A percentile compares a stretch with the other conserved stretches of the same genome.
Conservation (phyloP, 2,329 filamentous ascomycete genomes). For the Penicillium hordei region DNA sequence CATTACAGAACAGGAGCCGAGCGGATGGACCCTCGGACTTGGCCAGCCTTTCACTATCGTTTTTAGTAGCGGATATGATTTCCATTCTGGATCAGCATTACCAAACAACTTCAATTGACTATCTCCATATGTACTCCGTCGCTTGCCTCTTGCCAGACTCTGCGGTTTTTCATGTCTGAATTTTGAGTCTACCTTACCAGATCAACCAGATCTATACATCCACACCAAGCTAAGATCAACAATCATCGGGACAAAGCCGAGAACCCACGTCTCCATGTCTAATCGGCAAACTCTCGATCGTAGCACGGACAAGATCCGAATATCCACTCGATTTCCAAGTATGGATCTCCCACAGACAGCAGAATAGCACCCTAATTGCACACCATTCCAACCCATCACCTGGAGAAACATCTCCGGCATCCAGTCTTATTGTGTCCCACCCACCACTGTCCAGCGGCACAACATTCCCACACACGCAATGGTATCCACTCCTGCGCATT, state of each 20-base stretch:
- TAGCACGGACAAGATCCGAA: neutral
- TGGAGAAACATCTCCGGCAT: neutral
- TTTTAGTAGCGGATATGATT: neutral
- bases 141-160: neutral
- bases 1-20: neutral
- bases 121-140: neutral
- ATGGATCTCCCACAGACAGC: neutral
- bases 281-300: neutral
- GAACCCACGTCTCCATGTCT: neutral
- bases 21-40: neutral
- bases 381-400: neutral
- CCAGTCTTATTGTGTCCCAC: neutral
- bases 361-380: neutral
- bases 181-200: neutral
- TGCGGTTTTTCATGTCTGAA: neutral
- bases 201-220: neutral
- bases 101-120: neutral
- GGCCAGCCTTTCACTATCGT: neutral
- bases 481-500: neutral
- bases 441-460: neutral
- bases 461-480: neutral
- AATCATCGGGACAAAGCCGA: constrained; percentile 2
- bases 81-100: constrained; percentile 2
- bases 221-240: neutral
- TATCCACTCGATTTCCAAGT: neutral